phyloP scores from a whole-genome alignment of 495 filamentous ascomycete species.

The Aspergillus conjunctus region DNA sequence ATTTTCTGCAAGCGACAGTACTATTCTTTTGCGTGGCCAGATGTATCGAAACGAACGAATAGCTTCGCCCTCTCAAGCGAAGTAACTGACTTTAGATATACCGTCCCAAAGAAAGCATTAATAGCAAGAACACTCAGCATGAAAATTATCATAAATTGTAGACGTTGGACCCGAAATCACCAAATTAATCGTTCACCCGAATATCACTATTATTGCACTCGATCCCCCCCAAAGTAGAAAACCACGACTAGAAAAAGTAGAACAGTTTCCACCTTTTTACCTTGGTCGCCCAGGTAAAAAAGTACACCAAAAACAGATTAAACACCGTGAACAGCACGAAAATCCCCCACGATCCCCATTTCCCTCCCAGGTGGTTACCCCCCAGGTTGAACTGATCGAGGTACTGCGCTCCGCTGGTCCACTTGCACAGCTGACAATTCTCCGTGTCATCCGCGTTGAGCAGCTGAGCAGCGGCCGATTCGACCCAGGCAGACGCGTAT shows the following conservation, averaged over 20 bases:
- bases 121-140: background rate
- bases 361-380: background rate
- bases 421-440: background rate
- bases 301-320: conserved; percentile 5
- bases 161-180: background rate
- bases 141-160: no score
- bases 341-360: conserved; percentile 9
- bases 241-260: conserved; percentile 9
- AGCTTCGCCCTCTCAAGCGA: no score
- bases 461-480: conserved; percentile 1
- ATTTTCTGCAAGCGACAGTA: no score
- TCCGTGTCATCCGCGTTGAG: conserved; percentile 3
- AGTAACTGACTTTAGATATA: no score
- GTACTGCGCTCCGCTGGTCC: conserved; percentile 9
- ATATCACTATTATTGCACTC: background rate
- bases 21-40: no score
- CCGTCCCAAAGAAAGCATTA: no score
- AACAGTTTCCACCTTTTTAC: conserved; percentile 13
- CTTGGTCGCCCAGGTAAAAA: conserved; percentile 12
- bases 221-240: background rate
- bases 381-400: conserved; percentile 10
- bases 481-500: background rate
- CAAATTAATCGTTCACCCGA: no score
- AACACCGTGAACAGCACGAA: conserved; percentile 7
- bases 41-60: no score